These are phyloP conservation scores for Phytophthora constricta DNA, from an alignment of 352 stramenopile genomes.

Conservation along the genomic window DNA sequence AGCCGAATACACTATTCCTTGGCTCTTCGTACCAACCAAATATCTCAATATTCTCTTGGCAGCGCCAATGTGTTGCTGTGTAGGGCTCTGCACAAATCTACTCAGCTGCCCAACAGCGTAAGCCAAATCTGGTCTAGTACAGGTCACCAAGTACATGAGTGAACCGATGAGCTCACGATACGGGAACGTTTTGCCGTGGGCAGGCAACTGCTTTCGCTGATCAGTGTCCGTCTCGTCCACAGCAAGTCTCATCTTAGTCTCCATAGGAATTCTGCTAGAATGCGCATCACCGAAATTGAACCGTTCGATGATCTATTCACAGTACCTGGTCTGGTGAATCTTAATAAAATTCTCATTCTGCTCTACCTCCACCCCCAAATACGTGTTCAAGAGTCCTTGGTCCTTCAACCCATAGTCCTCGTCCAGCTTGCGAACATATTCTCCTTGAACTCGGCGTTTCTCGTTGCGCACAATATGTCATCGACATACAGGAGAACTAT, in stretches of 20 bases:
- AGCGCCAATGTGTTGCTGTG: background rate
- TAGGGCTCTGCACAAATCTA: background rate
- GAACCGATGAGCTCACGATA: conserved; percentile 13
- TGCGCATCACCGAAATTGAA: conserved; percentile 16
- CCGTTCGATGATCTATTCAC: conserved; percentile 9
- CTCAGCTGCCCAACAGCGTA: background rate
- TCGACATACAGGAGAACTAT: conserved; percentile 35
- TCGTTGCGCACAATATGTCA: conserved; percentile 36
- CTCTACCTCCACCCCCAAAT: conserved; percentile 22
- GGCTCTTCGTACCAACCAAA: background rate
- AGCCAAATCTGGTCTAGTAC: background rate
- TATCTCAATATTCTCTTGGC: background rate
- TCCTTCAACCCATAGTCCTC: conserved; percentile 34
- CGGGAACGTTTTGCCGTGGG: background rate
- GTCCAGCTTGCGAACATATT: conserved; percentile 25
- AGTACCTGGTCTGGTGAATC: conserved; percentile 20
- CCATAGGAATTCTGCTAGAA: conserved; percentile 14
- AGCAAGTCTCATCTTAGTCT: conserved; percentile 9
- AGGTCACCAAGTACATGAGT: background rate
- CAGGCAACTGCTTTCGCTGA: conserved; percentile 1
- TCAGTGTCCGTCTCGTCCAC: conserved; percentile 6
- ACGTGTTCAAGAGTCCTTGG: conserved; percentile 23
- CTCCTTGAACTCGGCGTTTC: conserved; percentile 18
- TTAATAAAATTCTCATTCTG: conserved; percentile 6
- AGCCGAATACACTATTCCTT: background rate